Base-by-base conservation (phyloP, 495 filamentous ascomycete genomes). In the Hypoxylon trugodes region DNA sequence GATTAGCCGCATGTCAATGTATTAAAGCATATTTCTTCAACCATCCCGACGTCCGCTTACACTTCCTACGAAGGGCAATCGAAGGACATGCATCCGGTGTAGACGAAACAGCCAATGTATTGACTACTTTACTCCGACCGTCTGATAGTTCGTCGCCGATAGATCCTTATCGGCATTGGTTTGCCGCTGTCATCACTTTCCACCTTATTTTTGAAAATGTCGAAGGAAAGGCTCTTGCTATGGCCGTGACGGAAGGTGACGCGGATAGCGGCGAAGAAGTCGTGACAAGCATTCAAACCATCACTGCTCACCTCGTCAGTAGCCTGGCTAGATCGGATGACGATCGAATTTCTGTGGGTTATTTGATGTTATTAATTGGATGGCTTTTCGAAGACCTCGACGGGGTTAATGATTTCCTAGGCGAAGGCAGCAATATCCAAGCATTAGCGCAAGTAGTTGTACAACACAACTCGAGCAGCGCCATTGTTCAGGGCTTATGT, bases 331-430 rank as follows among this genome's bases (percentile, higher is more conserved):
- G 87, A 50, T 82, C 82, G 7, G 89, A 91, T 24, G 96, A 98
- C 70, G 87, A 92, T 53, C 82, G 94, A 47, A 84, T 96, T 52
- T 83, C 88, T 6, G 84, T 96, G 43, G 96, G 89, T 13, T 96
- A 97, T 69, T 75, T 97, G 35, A 96, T 96, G 90, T 75, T 98
- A 10, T 81, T 98, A n/a, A 90, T 90, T 55, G 89, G 90, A 28
- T 96, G 92, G 91, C 79, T 98, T 12, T 98, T 91, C 69, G 95
- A 98, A 62, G 93, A 97, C 65, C 87, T 90, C 2, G 88, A 91
- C 67, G 95, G 87, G 1, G 92, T 97, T 3, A 92, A 97, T 72
- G 93, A 98, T 72, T 92, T 99, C 61, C 82, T 99, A 2, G 87
- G 86, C n/a, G 95, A 98, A 73, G 93, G 90, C n/a, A 96, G 91